Evolutionary conservation across 805 yeast species (phyloP).

Genomic region (Candida silvicultrix): DNA sequence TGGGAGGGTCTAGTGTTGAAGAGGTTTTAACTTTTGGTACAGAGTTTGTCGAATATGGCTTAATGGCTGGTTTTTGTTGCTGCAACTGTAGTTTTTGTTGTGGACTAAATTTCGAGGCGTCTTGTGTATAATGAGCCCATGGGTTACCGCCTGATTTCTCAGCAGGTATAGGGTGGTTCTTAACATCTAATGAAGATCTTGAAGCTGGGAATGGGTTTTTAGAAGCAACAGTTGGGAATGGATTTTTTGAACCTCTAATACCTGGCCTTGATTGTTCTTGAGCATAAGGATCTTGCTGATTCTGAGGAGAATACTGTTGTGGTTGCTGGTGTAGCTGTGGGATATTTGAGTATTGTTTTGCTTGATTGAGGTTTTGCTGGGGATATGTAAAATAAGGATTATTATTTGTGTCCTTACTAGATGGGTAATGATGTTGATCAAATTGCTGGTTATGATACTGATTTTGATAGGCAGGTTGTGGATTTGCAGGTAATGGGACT

Average conservation of each 20-base stretch:
- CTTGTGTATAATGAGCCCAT: conserved; percentile 9
- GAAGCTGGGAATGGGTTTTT: conserved; percentile 16
- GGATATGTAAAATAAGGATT: not conserved
- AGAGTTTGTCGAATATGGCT: not conserved
- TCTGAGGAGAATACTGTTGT: not conserved
- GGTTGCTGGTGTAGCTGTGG: not conserved
- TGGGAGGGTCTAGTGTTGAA: not conserved
- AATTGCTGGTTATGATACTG: not conserved
- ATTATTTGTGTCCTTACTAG: not conserved
- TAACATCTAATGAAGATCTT: conserved; percentile 3
- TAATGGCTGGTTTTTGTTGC: not conserved
- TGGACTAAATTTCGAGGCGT: not conserved
- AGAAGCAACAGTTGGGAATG: conserved; percentile 7
- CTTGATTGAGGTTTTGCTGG: not conserved
- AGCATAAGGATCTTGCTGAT: not conserved
- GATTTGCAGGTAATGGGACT: not conserved
- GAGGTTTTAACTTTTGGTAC: not conserved
- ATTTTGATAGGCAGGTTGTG: not conserved
- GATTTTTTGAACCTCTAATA: conserved; percentile 11
- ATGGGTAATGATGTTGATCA: not conserved
- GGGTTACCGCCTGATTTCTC: conserved; percentile 18
- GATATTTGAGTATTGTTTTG: not conserved
- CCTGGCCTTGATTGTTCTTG: not conserved
- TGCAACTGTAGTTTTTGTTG: not conserved
- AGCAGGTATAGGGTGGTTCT: conserved; percentile 4